Evolutionary conservation across 306 rosid species (phyloP), one percentile per base, ranked within the genome.

Genomic region (Lotus japonicus): DNA sequence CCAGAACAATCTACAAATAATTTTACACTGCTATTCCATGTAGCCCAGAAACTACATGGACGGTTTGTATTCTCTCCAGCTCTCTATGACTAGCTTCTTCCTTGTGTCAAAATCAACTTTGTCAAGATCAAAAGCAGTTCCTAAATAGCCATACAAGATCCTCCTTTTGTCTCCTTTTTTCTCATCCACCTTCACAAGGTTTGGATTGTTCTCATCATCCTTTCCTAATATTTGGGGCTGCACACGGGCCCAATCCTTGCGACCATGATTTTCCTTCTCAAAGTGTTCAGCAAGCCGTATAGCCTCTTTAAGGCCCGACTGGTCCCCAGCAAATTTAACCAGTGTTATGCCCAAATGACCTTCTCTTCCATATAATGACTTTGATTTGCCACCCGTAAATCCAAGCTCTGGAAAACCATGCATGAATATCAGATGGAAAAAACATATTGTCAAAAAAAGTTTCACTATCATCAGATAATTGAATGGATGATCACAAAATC

Each of bases 331-430:
- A 78, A 87, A 95, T 63, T 88, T 95, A 64, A 95, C 71, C 80
- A 95, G 56, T 15, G 92, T 88, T 53, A 81, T 70, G 65, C 99
- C 99, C 85, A 88, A 80, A 85, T 95, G 99, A 69, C 99, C 99
- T 14, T 95, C 99, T 80, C 96, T 88, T 75, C 96, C 96, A 16
- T 95, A 95, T 79, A 91, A 73, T 60, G 99, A 89, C 76, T 91
- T 91, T 12, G 99, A 87, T 82, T 95, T 95, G 74, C 99, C 99
- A 78, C 89, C 88, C 63, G 56, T 66, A 83, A 87, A 82, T 58
- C 99, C 99, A n/a, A 95, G 89, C 66, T 88, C 99, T 95, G 99
- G 75, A 80, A 63, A 80, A 68, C 65, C 77, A 79, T 58, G 64
- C 73, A 77, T 59, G 70, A 70, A 80, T 45, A 76, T 57, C 80